Conservation (phyloP, 1,284 basidiomycete genomes). For the Malassezia furfur region DNA sequence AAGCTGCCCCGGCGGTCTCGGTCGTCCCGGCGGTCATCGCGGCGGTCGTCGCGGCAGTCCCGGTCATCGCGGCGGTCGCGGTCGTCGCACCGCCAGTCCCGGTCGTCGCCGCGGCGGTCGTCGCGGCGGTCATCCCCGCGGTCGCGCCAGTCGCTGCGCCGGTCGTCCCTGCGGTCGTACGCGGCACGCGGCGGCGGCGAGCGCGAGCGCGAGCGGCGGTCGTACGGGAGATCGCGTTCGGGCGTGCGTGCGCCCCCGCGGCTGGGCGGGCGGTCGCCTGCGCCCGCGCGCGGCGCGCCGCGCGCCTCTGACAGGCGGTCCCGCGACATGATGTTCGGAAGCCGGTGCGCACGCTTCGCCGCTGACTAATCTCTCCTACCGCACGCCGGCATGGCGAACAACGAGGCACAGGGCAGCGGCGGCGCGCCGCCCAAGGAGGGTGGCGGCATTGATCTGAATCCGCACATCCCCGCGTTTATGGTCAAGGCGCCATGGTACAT, state of each 20-base stretch:
- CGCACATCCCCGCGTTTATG: constrained; percentile 71
- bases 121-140: neutral
- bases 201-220: constrained; percentile 1
- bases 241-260: neutral
- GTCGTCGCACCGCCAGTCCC: neutral
- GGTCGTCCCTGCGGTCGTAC: neutral
- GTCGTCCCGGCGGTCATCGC: neutral
- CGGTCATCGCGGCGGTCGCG: constrained; percentile 1
- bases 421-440: constrained; percentile 47
- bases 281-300: neutral
- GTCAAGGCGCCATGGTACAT: constrained; percentile 94
- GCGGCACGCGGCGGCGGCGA: neutral
- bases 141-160: neutral
- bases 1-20: neutral
- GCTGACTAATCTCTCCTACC: neutral
- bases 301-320: neutral
- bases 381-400: neutral
- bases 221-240: neutral
- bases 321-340: neutral
- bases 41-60: neutral
- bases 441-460: constrained; percentile 62
- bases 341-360: neutral
- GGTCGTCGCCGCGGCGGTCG: neutral
- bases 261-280: neutral
- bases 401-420: constrained; percentile 58